phyloP scores from a whole-genome alignment of 805 yeast genomes.

The Candida namnaoensis region DNA sequence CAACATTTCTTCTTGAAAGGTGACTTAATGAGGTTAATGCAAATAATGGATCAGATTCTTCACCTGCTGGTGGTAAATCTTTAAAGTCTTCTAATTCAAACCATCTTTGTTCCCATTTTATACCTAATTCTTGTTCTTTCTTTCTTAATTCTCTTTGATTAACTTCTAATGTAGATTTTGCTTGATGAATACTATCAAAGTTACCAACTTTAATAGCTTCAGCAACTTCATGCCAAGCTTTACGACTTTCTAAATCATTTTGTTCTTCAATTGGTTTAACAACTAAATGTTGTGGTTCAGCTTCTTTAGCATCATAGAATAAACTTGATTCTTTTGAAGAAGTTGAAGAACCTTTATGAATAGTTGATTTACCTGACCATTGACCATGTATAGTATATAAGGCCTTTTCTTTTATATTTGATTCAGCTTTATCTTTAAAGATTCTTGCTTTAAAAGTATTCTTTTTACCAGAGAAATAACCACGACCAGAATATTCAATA shows the following conservation, averaged over 20 bases:
- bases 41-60: slow-evolving; percentile 28
- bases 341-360: slow-evolving; percentile 45
- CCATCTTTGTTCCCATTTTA: slow-evolving; percentile 76
- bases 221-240: slow-evolving; percentile 87
- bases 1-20: slow-evolving; percentile 54
- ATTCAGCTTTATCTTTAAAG: slow-evolving; percentile 41
- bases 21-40: slow-evolving; percentile 37
- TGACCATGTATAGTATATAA: slow-evolving; percentile 80
- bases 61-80: slow-evolving; percentile 17
- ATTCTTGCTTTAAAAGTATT: slow-evolving; percentile 86
- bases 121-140: slow-evolving; percentile 56
- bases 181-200: slow-evolving; percentile 63
- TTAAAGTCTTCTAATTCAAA: slow-evolving; percentile 45
- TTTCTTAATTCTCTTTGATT: slow-evolving; percentile 77
- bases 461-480: slow-evolving; percentile 93
- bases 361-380: slow-evolving; percentile 77
- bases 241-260: slow-evolving; percentile 72
- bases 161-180: slow-evolving; percentile 75
- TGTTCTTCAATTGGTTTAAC: slow-evolving; percentile 85
- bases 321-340: slow-evolving; percentile 36
- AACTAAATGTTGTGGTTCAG: slow-evolving; percentile 42
- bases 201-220: slow-evolving; percentile 73
- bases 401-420: slow-evolving; percentile 50
- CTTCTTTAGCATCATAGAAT: slow-evolving; percentile 55
- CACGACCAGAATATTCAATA: slow-evolving; percentile 84